Base-by-base conservation (phyloP, 805 yeast species). In the Monosporozyma aerobia region DNA sequence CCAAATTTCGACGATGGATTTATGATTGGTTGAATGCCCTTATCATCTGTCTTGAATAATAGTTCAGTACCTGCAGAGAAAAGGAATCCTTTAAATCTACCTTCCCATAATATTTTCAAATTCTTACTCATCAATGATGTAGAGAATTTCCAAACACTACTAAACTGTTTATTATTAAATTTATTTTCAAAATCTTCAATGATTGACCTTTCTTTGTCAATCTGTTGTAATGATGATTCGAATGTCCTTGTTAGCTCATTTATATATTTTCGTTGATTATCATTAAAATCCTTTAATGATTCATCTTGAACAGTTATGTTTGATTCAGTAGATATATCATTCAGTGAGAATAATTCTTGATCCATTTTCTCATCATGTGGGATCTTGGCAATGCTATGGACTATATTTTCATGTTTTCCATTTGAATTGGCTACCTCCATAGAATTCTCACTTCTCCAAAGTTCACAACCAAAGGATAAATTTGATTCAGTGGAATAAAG, bases 401-500 rank as follows among this genome's bases (percentile, higher is more conserved):
- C 25, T 8, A 11, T 19, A 30, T 45, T 22, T 5, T 23, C 8
- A 14, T 11, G 13, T 23, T 2, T 35, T 13, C 3, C 22, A 33
- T 48, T n/a, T 10, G 22, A 9, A 10, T 4, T 14, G 3, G n/a
- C 39, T 5, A n/a, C n/a, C n/a, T 30, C 41, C 5, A 30, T 10
- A 7, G 30, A 5, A 2, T 10, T 6, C 5, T 19, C 29, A 22
- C 35, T 47, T 3, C 25, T 79, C 84, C 92, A 88, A 23, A 90
- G 66, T 60, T 90, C 97, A 60, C 87, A 82, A 2, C 99, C 99
- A 29, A 94, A 68, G 0, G 92, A 81, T 48, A 94, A 70, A 64
- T 92, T 87, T 51, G 96, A 86, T 57, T 87, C 86, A 62, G 92
- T 90, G 0, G 98, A 92, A 64, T 87, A 92, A 51, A 89, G 71